These are phyloP conservation scores for Candida ficus DNA, from an alignment of 805 yeast species.

Conservation along the genomic window DNA sequence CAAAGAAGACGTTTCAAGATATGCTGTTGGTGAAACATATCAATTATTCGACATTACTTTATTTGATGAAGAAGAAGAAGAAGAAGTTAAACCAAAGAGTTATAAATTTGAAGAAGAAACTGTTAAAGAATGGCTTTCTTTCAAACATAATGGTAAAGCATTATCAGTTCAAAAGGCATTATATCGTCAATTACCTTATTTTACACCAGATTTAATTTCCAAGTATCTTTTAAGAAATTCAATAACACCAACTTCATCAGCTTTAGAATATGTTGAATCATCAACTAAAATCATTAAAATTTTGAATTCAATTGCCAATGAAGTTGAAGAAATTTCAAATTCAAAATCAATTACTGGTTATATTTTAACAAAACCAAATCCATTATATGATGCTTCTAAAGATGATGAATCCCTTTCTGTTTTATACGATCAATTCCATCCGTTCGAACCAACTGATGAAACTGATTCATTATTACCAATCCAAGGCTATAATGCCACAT, in stretches of 20 bases:
- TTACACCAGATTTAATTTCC: slow-evolving; percentile 75
- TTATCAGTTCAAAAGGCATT: slow-evolving; percentile 65
- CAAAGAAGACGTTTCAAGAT: slow-evolving; percentile 54
- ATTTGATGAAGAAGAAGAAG: slow-evolving; percentile 27
- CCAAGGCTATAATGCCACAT: slow-evolving; percentile 70
- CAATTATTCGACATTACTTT: slow-evolving; percentile 49
- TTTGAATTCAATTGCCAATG: slow-evolving; percentile 42
- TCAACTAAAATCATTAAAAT: slow-evolving; percentile 33
- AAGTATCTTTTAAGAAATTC: slow-evolving; percentile 42
- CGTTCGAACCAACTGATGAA: slow-evolving; percentile 45
- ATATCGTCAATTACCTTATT: slow-evolving; percentile 62
- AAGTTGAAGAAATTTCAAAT: slow-evolving; percentile 34
- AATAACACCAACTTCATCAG: slow-evolving; percentile 41
- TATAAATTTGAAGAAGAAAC: slow-evolving; percentile 7
- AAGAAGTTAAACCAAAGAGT: neutral
- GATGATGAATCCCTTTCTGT: slow-evolving; percentile 39
- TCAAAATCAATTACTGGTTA: slow-evolving; percentile 45
- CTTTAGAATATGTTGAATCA: slow-evolving; percentile 25
- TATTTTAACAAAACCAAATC: slow-evolving; percentile 59
- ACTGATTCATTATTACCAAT: slow-evolving; percentile 38
- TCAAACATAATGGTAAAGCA: slow-evolving; percentile 29
- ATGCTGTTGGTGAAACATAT: slow-evolving; percentile 74
- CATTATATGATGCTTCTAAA: slow-evolving; percentile 37
- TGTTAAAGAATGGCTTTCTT: slow-evolving; percentile 26
- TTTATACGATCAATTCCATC: slow-evolving; percentile 64